Conservation (phyloP, 2,329 filamentous ascomycete genomes). For the Alternaria brassicicola region DNA sequence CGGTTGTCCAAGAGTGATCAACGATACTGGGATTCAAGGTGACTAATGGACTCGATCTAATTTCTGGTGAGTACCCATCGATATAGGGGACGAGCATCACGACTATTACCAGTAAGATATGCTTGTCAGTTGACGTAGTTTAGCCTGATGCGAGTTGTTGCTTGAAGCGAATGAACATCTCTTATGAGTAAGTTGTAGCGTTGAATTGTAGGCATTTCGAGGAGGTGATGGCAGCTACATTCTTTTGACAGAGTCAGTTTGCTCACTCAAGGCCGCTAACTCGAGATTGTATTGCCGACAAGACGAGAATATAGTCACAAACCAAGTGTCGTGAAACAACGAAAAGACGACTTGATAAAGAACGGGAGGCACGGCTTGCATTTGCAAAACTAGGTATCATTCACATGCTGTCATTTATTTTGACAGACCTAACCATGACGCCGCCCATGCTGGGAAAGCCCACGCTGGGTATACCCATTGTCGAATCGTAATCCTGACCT, state of each 20-base stretch:
- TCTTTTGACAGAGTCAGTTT: no score
- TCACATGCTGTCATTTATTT: constrained; percentile 40
- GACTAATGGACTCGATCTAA: neutral
- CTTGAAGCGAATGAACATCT: no score
- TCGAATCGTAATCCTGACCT: constrained; percentile 40
- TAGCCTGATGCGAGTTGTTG: neutral
- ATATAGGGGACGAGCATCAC: neutral
- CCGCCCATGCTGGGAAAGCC: constrained; percentile 44
- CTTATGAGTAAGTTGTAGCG: no score
- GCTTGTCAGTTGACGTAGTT: neutral
- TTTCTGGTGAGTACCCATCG: neutral
- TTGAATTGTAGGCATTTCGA: neutral
- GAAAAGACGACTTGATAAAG: neutral
- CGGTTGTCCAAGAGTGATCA: neutral
- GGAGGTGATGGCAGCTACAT: neutral
- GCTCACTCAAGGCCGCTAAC: no score
- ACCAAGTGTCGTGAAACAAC: neutral
- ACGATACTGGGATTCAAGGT: neutral
- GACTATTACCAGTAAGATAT: neutral
- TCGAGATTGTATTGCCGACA: no score
- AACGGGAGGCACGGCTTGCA: constrained; percentile 38
- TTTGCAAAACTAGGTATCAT: constrained; percentile 49
- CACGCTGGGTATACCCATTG: constrained; percentile 43
- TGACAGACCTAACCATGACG: constrained; percentile 47
- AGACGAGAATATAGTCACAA: no score